Base-by-base conservation (phyloP, 257 asterid genomes). In the Agastache rugosa region DNA sequence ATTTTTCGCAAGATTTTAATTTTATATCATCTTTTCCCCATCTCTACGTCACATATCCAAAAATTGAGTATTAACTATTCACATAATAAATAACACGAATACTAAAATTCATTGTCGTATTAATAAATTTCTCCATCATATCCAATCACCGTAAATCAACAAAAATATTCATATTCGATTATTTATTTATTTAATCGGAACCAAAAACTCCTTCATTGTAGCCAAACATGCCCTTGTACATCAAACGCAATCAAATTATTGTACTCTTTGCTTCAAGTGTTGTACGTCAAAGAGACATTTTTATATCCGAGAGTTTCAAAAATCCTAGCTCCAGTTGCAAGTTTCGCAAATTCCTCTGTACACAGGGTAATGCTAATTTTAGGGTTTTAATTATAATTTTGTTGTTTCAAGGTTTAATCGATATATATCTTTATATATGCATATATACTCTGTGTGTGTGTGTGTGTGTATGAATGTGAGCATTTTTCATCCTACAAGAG, bases 221-320 rank as follows among this genome's bases (percentile, higher is more conserved):
- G 69, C 72, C 72, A 35, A 73, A 63, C 63, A 60, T 23, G 77
- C 42, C 76, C 60, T 44, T 31, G 5, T 16, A 2, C 44, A 55
- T 39, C 69, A 14, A 31, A 1, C 44, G 8, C 2, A 1, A n/a
- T 1, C 12, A 11, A 11, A 23, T 29, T 41, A 39, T 67, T 73
- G 78, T 72, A 78, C 82, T 9, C 67, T 58, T 27, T 20, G 76
- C 74, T 41, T 64, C 71, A 42, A 69, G 56, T n/a, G 67, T 16
- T 75, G 82, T 67, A 78, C 79, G 22, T 71, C 17, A 6, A 51
- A 39, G 53, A 47, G 58, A 45, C 73, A 15, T 39, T 50, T 63
- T 75, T 75, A 78, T 75, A 75, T 68, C 69, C 29, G 61, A 48
- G 56, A 55, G 31, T 79, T 79, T 79, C 55, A 77, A 78, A 83